Evolutionary conservation across 352 stramenopile species (phyloP), one percentile per base, ranked within the genome.

Genomic region (Blastocystis sp.): DNA sequence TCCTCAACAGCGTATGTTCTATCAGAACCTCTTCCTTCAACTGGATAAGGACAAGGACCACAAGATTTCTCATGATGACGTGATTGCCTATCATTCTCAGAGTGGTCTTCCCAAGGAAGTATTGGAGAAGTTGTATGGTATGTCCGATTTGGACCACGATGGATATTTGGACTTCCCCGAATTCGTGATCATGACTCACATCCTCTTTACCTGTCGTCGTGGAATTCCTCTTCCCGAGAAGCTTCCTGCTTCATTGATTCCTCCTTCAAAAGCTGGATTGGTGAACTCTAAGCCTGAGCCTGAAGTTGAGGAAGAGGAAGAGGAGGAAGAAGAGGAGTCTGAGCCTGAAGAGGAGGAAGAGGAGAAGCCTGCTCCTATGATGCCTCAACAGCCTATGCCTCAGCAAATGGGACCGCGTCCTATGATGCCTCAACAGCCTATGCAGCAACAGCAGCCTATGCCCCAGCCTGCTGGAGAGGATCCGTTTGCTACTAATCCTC

Each of bases 401-500:
- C 44, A 51, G 44, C 44, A 7, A 7, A 16, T 51, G 44, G 16
- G 7, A 16, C 44, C 44, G 7, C 44, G n/a, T n/a, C n/a, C n/a
- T n/a, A n/a, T n/a, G n/a, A n/a, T n/a, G n/a, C n/a, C n/a, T n/a
- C n/a, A n/a, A n/a, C n/a, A n/a, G n/a, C n/a, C n/a, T n/a, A n/a
- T n/a, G n/a, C n/a, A n/a, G n/a, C n/a, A n/a, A n/a, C n/a, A n/a
- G n/a, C n/a, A n/a, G n/a, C n/a, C n/a, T n/a, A n/a, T n/a, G n/a
- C n/a, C n/a, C n/a, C n/a, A n/a, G n/a, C n/a, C n/a, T n/a, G n/a
- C n/a, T n/a, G n/a, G n/a, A n/a, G 24, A 64, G 11, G 69, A 81
- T 65, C 69, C 69, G 8, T 81, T 81, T 18, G 44, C 48, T 65
- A 81, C 69, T 48, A 65, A 32, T 21, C 69, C 69, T 81, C 69